phyloP scores from a whole-genome alignment of 441 rosid genomes.

The Erysimum cheiri region DNA sequence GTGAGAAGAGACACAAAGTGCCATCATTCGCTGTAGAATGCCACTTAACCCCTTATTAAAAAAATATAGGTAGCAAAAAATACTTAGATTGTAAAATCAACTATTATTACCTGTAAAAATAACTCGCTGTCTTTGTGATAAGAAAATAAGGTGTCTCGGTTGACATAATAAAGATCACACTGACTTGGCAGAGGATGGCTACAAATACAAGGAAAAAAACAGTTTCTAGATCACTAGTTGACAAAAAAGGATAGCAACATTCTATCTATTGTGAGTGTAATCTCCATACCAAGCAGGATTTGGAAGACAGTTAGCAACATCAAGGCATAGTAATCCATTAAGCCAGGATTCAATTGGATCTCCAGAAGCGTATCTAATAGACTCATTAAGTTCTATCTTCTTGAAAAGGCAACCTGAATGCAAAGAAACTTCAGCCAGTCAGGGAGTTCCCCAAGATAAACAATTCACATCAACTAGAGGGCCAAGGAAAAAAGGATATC shows the following conservation, averaged over 20 bases:
- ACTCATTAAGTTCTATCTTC: slow-evolving; percentile 88
- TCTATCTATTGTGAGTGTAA: neutral
- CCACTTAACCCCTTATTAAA: slow-evolving; percentile 34
- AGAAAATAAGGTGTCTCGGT: slow-evolving; percentile 94
- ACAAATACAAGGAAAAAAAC: slow-evolving; percentile 25
- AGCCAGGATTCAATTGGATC: slow-evolving; percentile 99
- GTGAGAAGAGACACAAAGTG: slow-evolving; percentile 96
- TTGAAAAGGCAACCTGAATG: slow-evolving; percentile 80
- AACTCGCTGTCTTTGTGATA: slow-evolving; percentile 94
- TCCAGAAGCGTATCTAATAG: slow-evolving; percentile 90
- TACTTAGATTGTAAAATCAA: slow-evolving; percentile 13
- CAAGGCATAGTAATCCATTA: slow-evolving; percentile 84
- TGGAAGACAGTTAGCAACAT: slow-evolving; percentile 80
- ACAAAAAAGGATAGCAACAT: slow-evolving; percentile 10
- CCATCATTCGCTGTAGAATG: slow-evolving; percentile 93
- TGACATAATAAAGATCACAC: slow-evolving; percentile 94
- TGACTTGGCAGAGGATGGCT: slow-evolving; percentile 77
- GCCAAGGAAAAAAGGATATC: slow-evolving; percentile 2
- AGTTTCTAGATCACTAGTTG: slow-evolving; percentile 11
- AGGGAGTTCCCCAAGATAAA: slow-evolving; percentile 28
- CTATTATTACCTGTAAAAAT: slow-evolving; percentile 80
- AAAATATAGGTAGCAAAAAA: slow-evolving; percentile 19
- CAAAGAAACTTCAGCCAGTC: slow-evolving; percentile 36
- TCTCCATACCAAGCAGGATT: slow-evolving; percentile 55
- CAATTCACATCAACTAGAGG: slow-evolving; percentile 4